Conservation (phyloP, 2,329 filamentous ascomycete genomes). For the Aspergillus sp. region DNA sequence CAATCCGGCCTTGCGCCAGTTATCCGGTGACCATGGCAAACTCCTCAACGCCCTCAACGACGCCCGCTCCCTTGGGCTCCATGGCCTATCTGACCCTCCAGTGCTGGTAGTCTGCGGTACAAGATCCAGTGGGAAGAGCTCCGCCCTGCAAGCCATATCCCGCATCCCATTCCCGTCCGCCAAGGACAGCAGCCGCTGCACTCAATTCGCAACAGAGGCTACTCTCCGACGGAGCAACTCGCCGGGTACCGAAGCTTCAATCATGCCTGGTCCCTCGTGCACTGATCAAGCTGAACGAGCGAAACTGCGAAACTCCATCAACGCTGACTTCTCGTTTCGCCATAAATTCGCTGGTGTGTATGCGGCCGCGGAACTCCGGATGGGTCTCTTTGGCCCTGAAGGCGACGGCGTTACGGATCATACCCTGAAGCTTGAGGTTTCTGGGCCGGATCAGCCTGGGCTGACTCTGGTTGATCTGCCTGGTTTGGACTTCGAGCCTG, state of each 20-base stretch:
- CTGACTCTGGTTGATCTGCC: slow-evolving; percentile 64
- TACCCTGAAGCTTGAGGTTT: slow-evolving; percentile 60
- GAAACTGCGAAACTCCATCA: slow-evolving; percentile 1
- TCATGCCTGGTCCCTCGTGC: slow-evolving; percentile 35
- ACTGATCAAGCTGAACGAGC: slow-evolving; percentile 1
- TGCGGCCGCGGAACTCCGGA: slow-evolving; percentile 50
- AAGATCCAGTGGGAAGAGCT: slow-evolving; percentile 64
- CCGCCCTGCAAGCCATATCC: slow-evolving; percentile 64
- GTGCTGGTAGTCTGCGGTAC: slow-evolving; percentile 61
- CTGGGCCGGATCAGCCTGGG: slow-evolving; percentile 59
- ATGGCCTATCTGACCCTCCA: slow-evolving; percentile 51
- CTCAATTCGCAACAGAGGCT: slow-evolving; percentile 62
- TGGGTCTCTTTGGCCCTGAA: slow-evolving; percentile 46
- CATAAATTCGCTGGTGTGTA: slow-evolving; percentile 42
- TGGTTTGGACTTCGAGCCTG: slow-evolving; percentile 57
- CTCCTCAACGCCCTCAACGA: slow-evolving; percentile 56
- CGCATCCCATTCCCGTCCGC: slow-evolving; percentile 58
- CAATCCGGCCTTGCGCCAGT: too few species aligned
- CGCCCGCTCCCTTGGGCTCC: slow-evolving; percentile 52
- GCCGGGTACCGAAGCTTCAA: slow-evolving; percentile 44
- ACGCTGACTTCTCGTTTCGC: too few species aligned
- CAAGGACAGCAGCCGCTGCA: slow-evolving; percentile 53
- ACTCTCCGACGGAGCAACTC: slow-evolving; percentile 48
- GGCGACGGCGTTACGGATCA: slow-evolving; percentile 36
- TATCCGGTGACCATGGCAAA: slow-evolving; percentile 34